Evolutionary conservation across 331 rosid species (phyloP), one percentile per base, ranked within the genome.

Genomic region (Telfairia occidentalis): DNA sequence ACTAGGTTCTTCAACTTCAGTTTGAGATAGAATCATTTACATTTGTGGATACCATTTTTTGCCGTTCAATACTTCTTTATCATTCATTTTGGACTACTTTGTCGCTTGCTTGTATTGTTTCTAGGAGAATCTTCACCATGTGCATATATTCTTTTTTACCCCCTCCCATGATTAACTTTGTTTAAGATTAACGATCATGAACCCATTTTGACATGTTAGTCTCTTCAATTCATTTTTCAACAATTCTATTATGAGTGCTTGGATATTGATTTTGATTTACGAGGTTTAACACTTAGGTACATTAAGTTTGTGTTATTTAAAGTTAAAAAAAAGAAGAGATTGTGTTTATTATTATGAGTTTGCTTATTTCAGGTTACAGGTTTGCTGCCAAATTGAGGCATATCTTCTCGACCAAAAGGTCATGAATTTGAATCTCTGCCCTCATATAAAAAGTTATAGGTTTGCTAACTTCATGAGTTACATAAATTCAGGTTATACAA

Each of bases 1-100:
- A 29, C 59, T 71, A 71, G 76, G 76, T 71, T 71, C 76, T 71
- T 71, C 24, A 16, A 43, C 53, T 70, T 45, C 58, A 70, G 5
- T 26, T 70, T 71, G 30, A 46, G 43, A n/a, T n/a, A n/a, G n/a
- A 29, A 71, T 71, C 43, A 18, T 71, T 26, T 45, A 28, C 30
- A 71, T 29, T 30, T 70, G 3, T 48, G 40, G 57, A 45, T 3
- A 6, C 57, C 38, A 24, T 43, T 59, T 19, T 40, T 43, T 70
- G 28, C 75, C 75, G 8, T 45, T 45, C 42, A 45, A 18, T 45
- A 46, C 42, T 34, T 63, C 9, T 70, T 70, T 70, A 46, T 26
- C 74, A 70, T 70, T 43, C 54, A 13, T 45, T 70, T 70, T 26
- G 16, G 26, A 70, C 57, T 11, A 15, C 54, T 67, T 42, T 42